A percentile compares a stretch with the other conserved stretches of the same genome.
phyloP scores from a whole-genome alignment of 768 basidiomycete species.

The Suillus americanus region DNA sequence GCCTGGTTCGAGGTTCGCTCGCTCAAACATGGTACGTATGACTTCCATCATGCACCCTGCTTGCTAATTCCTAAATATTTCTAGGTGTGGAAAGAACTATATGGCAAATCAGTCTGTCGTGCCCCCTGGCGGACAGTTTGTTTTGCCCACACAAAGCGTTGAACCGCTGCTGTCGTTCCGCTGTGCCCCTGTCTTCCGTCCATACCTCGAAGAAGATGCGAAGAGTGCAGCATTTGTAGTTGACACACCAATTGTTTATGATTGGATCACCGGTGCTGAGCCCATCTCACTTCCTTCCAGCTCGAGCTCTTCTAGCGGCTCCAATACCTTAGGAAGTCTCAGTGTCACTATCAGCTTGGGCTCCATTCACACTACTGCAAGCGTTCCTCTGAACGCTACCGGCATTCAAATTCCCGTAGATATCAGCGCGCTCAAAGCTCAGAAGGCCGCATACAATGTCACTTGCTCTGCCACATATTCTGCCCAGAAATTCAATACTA shows the following conservation, averaged over 20 bases:
- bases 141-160: conserved; percentile 31
- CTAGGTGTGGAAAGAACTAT: conserved; percentile 54
- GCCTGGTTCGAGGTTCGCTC: conserved; percentile 8
- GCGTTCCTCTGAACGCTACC: conserved; percentile 38
- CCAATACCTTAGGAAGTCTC: conserved; percentile 12
- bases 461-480: conserved; percentile 35
- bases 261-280: conserved; percentile 34
- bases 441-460: conserved; percentile 30
- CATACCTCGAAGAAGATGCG: conserved; percentile 46
- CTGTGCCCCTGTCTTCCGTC: conserved; percentile 46
- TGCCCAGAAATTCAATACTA: conserved; percentile 29
- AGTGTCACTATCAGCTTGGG: conserved; percentile 32
- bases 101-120: conserved; percentile 40
- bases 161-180: conserved; percentile 44
- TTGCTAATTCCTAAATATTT: background rate
- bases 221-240: conserved; percentile 29
- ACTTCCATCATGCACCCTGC: background rate
- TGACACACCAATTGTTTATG: conserved; percentile 38
- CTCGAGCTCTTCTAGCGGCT: conserved; percentile 1
- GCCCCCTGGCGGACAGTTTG: conserved; percentile 47
- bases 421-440: conserved; percentile 28
- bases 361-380: conserved; percentile 20
- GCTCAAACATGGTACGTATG: conserved; percentile 28
- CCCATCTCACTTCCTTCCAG: conserved; percentile 25
- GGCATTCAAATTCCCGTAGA: conserved; percentile 36